Evolutionary conservation across 148 eudicot species (phyloP).

Genomic region (Euryodendron excelsum): DNA sequence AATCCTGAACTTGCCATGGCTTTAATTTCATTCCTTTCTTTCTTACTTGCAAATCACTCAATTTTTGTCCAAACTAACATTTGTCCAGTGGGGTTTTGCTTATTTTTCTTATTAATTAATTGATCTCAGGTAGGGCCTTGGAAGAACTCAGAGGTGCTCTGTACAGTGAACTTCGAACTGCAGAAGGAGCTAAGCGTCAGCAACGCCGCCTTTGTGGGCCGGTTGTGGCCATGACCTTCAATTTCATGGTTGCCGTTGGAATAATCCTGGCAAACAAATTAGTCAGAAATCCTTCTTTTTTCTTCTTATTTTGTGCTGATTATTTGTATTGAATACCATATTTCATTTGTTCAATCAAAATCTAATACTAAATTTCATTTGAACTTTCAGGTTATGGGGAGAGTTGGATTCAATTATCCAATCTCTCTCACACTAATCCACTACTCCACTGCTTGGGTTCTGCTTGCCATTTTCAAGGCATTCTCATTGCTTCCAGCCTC

Average conservation of each 20-base stretch:
- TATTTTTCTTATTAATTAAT: background rate
- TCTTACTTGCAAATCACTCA: too few relatives aligned
- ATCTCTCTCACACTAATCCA: slow-evolving; percentile 82
- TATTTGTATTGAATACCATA: too few relatives aligned
- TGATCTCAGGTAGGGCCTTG: slow-evolving; percentile 60
- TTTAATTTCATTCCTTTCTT: too few relatives aligned
- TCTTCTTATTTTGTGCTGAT: background rate
- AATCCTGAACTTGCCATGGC: too few relatives aligned
- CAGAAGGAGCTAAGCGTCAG: slow-evolving; percentile 80
- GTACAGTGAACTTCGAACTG: slow-evolving; percentile 67
- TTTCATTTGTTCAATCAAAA: slow-evolving; percentile 6
- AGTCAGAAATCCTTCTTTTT: slow-evolving; percentile 31
- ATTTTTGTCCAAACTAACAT: too few relatives aligned
- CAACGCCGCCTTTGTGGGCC: slow-evolving; percentile 89
- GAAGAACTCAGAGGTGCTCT: slow-evolving; percentile 80
- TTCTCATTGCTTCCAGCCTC: slow-evolving; percentile 72
- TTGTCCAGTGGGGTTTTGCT: background rate
- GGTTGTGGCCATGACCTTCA: slow-evolving; percentile 74
- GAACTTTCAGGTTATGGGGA: slow-evolving; percentile 75
- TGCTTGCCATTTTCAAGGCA: slow-evolving; percentile 73
- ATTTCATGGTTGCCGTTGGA: slow-evolving; percentile 78
- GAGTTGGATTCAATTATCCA: slow-evolving; percentile 77
- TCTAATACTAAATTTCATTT: background rate
- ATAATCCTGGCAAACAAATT: slow-evolving; percentile 74
- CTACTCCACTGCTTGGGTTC: slow-evolving; percentile 62